Conservation (phyloP, 805 yeast species). For the Starmerella geochares region DNA sequence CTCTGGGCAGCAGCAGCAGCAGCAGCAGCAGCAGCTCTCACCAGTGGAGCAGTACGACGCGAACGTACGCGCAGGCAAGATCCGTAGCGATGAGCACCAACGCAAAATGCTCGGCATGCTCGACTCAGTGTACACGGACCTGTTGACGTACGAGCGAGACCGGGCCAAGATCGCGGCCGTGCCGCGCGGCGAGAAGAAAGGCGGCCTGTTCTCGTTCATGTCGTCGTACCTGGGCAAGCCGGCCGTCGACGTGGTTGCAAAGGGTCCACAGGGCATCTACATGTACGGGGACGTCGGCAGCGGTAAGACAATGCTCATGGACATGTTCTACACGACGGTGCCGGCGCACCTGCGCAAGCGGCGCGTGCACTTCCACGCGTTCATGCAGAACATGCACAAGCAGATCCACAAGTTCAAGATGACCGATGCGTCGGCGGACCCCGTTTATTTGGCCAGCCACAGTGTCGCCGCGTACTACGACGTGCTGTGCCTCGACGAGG, state of each 20-base stretch:
- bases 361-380: slow-evolving; percentile 89
- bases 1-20: too few species aligned
- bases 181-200: not conserved
- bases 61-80: slow-evolving; percentile 28
- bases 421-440: slow-evolving; percentile 59
- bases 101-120: slow-evolving; percentile 57
- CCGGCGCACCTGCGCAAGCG: slow-evolving; percentile 67
- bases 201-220: slow-evolving; percentile 1
- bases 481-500: slow-evolving; percentile 88
- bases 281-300: slow-evolving; percentile 97
- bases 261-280: slow-evolving; percentile 68
- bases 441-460: slow-evolving; percentile 64
- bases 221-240: slow-evolving; percentile 2
- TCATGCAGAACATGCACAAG: slow-evolving; percentile 89
- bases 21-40: too few species aligned
- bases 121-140: slow-evolving; percentile 46
- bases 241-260: slow-evolving; percentile 8
- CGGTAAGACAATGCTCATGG: slow-evolving; percentile 98
- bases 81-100: slow-evolving; percentile 68
- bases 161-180: slow-evolving; percentile 35
- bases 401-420: slow-evolving; percentile 64
- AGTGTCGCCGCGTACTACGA: slow-evolving; percentile 70
- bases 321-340: slow-evolving; percentile 74
- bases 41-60: slow-evolving; percentile 32
- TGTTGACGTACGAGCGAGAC: slow-evolving; percentile 44